Percentiles rank a stretch among this genome's conserved stretches.
phyloP scores from a whole-genome alignment of 148 eudicot genomes.

The Chenopodium formosanum region DNA sequence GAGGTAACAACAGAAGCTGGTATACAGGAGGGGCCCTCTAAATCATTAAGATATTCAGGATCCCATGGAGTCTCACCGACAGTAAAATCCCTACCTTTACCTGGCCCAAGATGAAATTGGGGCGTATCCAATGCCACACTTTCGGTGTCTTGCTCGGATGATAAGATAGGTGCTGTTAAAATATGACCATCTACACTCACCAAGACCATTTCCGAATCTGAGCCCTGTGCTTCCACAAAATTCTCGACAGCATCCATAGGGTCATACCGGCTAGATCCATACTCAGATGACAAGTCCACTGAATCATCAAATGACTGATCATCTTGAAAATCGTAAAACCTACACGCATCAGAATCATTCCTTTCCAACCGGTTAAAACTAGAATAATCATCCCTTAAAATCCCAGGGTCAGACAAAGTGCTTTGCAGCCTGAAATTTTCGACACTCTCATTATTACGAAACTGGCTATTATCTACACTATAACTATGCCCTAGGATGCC shows the following conservation, averaged over 20 bases:
- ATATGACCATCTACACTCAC: constrained; percentile 96
- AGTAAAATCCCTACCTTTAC: constrained; percentile 47
- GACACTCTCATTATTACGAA: constrained; percentile 32
- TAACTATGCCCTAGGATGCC: constrained; percentile 34
- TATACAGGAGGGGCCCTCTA: constrained; percentile 38
- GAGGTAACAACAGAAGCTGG: constrained; percentile 23
- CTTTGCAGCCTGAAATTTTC: constrained; percentile 37
- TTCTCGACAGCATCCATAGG: constrained; percentile 61
- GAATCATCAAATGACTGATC: constrained; percentile 71
- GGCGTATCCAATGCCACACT: constrained; percentile 62
- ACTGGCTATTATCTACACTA: constrained; percentile 36
- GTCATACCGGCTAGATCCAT: constrained; percentile 60
- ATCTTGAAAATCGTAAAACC: constrained; percentile 87
- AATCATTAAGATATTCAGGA: constrained; percentile 45
- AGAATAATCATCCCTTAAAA: constrained; percentile 44
- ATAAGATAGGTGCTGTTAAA: constrained; percentile 79
- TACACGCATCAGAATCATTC: constrained; percentile 68
- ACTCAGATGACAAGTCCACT: constrained; percentile 65
- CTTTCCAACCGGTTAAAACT: constrained; percentile 52
- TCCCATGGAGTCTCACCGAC: constrained; percentile 48
- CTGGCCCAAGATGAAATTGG: constrained; percentile 81
- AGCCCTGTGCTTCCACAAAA: constrained; percentile 54
- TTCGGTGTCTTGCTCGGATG: constrained; percentile 57
- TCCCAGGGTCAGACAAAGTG: constrained; percentile 40
- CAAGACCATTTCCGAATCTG: constrained; percentile 80